phyloP scores from a whole-genome alignment of 1,284 basidiomycete species.

The Lignosus rhinocerotis region DNA sequence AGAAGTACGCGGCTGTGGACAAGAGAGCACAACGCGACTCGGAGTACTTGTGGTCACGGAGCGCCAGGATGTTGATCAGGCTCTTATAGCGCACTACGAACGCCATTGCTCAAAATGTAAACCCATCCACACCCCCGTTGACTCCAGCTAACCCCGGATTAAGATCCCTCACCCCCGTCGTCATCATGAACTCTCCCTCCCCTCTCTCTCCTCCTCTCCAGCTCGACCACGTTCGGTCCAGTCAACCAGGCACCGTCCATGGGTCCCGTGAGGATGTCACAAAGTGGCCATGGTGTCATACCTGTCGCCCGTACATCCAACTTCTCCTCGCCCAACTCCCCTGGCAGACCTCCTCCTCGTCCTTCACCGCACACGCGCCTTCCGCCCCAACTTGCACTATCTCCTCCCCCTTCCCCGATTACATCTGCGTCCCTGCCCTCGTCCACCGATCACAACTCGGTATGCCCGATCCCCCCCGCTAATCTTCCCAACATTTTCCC shows the following conservation, averaged over 20 bases:
- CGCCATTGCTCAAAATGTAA: neutral
- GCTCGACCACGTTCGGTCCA: neutral
- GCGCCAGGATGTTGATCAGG: neutral
- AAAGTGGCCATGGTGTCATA: constrained; percentile 8
- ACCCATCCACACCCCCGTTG: neutral
- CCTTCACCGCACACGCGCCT: neutral
- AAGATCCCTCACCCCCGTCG: neutral
- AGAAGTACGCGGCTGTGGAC: neutral
- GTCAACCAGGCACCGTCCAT: neutral
- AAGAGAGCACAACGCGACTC: neutral
- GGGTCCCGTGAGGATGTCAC: neutral
- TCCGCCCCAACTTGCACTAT: neutral
- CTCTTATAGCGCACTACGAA: neutral
- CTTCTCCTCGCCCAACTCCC: neutral
- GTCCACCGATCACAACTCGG: constrained; percentile 17
- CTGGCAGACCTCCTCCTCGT: neutral
- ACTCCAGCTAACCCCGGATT: neutral
- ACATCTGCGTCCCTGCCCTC: constrained; percentile 12
- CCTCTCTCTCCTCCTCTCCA: neutral
- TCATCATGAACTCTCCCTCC: neutral
- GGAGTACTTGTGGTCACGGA: neutral
- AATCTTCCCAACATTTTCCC: neutral
- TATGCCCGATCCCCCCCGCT: neutral
- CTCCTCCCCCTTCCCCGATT: constrained; percentile 5
- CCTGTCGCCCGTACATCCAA: constrained; percentile 10